These are phyloP conservation scores for Bocquillonia castaneifolia DNA, from an alignment of 441 rosid genomes.

Conservation along the genomic window DNA sequence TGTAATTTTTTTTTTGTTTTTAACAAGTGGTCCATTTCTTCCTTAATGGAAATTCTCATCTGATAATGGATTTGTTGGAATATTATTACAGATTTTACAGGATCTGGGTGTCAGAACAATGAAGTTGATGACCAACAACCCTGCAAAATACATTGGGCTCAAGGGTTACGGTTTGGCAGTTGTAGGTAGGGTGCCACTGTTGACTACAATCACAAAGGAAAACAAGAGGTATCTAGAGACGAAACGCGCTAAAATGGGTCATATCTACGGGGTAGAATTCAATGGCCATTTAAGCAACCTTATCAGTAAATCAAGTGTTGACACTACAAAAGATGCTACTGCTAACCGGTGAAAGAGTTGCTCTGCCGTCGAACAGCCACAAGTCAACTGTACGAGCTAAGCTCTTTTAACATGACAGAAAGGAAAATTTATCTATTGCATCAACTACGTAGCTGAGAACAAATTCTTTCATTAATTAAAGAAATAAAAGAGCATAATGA, in stretches of 20 bases:
- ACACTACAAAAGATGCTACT: constrained; percentile 21
- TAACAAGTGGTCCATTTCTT: background rate
- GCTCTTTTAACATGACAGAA: background rate
- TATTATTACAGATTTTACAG: constrained; percentile 52
- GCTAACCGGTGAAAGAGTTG: constrained; percentile 17
- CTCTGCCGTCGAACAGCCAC: constrained; percentile 1
- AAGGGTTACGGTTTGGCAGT: constrained; percentile 84
- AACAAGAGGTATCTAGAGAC: constrained; percentile 69
- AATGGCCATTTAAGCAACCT: constrained; percentile 33
- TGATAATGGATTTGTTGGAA: background rate
- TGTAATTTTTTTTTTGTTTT: background rate
- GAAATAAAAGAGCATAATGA: background rate
- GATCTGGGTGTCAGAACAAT: constrained; percentile 75
- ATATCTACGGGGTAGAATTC: constrained; percentile 50
- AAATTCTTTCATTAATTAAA: constrained; percentile 9
- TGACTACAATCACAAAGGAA: constrained; percentile 38
- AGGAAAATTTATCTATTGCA: background rate
- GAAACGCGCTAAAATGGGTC: constrained; percentile 71
- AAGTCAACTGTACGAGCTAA: background rate
- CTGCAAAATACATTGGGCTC: constrained; percentile 69
- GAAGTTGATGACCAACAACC: constrained; percentile 88
- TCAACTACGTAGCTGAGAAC: background rate
- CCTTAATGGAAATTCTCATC: too few relatives aligned
- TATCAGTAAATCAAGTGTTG: constrained; percentile 11
- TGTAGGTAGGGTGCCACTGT: constrained; percentile 65